Percentiles rank a stretch among this genome's conserved stretches.
Conservation (phyloP, 2,329 filamentous ascomycete genomes). For the Nigrospora osmanthi region DNA sequence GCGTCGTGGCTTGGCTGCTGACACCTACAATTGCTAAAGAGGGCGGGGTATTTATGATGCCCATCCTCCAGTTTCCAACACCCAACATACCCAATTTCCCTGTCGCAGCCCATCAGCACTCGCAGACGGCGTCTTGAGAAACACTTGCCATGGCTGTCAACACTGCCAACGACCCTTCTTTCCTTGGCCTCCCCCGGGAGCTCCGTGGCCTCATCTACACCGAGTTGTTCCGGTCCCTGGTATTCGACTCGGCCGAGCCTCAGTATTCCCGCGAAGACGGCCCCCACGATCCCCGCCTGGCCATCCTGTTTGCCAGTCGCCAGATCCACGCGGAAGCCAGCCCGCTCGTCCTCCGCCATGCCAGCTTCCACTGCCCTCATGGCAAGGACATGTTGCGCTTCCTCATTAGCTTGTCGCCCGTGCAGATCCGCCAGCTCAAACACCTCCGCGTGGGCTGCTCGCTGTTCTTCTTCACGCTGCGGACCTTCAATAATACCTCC, state of each 20-base stretch:
- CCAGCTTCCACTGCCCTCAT: background rate
- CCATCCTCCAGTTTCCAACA: no score
- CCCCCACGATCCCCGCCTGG: background rate
- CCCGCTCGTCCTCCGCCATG: background rate
- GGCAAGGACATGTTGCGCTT: background rate
- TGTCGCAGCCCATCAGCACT: no score
- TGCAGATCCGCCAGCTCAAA: background rate
- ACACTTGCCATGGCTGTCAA: no score
- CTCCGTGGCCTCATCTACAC: background rate
- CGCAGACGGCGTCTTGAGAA: no score
- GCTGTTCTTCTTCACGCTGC: background rate
- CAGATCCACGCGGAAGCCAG: background rate
- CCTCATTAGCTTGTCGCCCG: background rate
- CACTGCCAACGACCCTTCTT: background rate
- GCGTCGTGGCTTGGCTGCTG: no score
- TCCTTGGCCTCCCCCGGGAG: background rate
- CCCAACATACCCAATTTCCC: no score
- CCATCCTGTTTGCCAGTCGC: background rate
- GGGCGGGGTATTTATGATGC: no score
- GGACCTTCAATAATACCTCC: no score
- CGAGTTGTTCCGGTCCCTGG: background rate
- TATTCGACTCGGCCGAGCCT: background rate
- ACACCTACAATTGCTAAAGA: no score
- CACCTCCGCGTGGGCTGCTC: background rate
- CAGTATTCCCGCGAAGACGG: background rate